Conservation (phyloP, 164 flowering plant genomes). For the Stephania japonica region DNA sequence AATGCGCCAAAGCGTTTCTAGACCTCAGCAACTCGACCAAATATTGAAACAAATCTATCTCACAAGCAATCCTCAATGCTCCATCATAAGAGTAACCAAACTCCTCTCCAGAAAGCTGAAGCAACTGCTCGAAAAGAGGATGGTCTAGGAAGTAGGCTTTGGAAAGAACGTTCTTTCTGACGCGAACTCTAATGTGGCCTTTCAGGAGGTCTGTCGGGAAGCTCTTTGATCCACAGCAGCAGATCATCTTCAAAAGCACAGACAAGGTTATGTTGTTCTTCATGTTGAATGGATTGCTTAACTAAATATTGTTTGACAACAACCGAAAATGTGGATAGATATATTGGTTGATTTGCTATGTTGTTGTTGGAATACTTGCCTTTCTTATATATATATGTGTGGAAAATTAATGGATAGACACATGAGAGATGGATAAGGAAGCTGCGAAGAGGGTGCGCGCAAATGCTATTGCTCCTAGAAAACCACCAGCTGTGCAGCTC, state of each 20-base stretch:
- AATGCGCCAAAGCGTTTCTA: conserved; percentile 28
- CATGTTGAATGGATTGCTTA: too few relatives aligned
- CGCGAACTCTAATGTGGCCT: conserved; percentile 27
- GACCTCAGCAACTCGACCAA: conserved; percentile 25
- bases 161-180: conserved; percentile 15
- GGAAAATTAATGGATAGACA: too few relatives aligned
- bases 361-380: too few relatives aligned
- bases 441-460: too few relatives aligned
- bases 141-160: conserved; percentile 33
- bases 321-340: too few relatives aligned
- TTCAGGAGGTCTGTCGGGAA: conserved; percentile 11
- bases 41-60: conserved; percentile 22
- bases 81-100: conserved; percentile 35
- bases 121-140: conserved; percentile 28
- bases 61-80: conserved; percentile 34
- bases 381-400: too few relatives aligned
- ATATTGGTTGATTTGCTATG: too few relatives aligned
- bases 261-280: background rate
- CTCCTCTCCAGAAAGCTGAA: conserved; percentile 28
- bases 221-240: conserved; percentile 24
- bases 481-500: too few relatives aligned
- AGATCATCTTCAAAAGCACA: conserved; percentile 19
- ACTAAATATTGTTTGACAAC: too few relatives aligned
- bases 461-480: too few relatives aligned
- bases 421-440: too few relatives aligned